These are phyloP conservation scores for Ilyonectria destructans DNA, from an alignment of 2,329 filamentous ascomycete genomes.

Conservation along the genomic window DNA sequence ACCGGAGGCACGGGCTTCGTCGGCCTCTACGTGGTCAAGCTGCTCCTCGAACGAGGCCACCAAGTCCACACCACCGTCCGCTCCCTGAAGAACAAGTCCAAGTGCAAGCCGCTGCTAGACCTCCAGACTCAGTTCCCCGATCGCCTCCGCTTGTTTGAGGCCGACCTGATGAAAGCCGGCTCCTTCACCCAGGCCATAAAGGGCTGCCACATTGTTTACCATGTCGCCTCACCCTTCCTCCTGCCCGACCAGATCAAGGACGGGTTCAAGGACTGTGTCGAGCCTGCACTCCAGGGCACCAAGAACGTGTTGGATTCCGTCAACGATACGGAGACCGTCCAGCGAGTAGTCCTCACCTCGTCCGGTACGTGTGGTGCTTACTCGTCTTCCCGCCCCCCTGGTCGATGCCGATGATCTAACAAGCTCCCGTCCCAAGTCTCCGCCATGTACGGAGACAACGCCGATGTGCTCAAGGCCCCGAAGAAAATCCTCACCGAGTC, in stretches of 20 bases:
- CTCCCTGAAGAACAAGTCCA: constrained; percentile 25
- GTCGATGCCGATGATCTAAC: too few species aligned
- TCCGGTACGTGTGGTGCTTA: too few species aligned
- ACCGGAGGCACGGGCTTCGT: constrained; percentile 1
- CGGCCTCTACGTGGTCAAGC: neutral
- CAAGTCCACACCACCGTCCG: constrained; percentile 30
- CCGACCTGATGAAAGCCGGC: constrained; percentile 47
- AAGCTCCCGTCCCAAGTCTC: neutral
- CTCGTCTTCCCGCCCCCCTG: too few species aligned
- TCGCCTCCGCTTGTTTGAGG: constrained; percentile 48
- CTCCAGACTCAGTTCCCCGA: constrained; percentile 41
- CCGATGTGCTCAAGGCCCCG: neutral
- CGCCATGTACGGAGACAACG: neutral
- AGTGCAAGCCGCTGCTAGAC: constrained; percentile 42
- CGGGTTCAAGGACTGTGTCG: neutral
- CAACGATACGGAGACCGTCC: neutral
- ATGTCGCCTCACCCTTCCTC: constrained; percentile 55
- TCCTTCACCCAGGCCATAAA: constrained; percentile 49
- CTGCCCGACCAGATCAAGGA: neutral
- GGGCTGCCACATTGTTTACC: constrained; percentile 51
- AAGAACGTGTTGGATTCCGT: neutral
- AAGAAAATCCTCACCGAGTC: neutral
- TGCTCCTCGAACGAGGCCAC: constrained; percentile 18
- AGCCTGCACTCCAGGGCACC: neutral
- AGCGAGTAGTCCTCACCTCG: too few species aligned